Conservation (phyloP, 768 basidiomycete genomes). For the Lepiota venenata region DNA sequence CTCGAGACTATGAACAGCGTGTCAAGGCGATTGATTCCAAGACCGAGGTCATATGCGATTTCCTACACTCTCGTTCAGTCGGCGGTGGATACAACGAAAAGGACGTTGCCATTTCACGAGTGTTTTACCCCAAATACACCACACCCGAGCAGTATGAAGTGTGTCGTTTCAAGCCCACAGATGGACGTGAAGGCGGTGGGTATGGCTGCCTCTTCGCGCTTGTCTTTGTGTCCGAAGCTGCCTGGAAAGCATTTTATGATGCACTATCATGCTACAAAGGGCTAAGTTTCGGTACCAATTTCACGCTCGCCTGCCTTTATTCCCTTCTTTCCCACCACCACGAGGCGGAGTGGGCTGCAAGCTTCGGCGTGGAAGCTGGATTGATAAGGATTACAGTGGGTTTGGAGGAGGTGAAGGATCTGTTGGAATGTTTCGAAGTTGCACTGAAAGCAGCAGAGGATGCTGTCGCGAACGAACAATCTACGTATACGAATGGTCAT, state of each 20-base stretch:
- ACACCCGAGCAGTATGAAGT: slow-evolving; percentile 68
- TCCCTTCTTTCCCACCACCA: slow-evolving; percentile 87
- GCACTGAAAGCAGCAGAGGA: slow-evolving; percentile 74
- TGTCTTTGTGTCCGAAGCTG: slow-evolving; percentile 67
- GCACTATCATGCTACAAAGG: slow-evolving; percentile 82
- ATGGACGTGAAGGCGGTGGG: slow-evolving; percentile 35
- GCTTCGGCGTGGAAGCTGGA: slow-evolving; percentile 79
- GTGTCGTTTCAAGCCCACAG: slow-evolving; percentile 49
- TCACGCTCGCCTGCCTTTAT: slow-evolving; percentile 93
- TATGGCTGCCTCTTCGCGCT: slow-evolving; percentile 89
- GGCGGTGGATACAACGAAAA: slow-evolving; percentile 27
- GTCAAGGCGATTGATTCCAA: slow-evolving; percentile 77
- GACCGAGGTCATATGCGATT: slow-evolving; percentile 78
- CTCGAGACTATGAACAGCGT: slow-evolving; percentile 83
- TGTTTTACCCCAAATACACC: slow-evolving; percentile 87
- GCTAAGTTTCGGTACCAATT: slow-evolving; percentile 91
- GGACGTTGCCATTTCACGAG: slow-evolving; percentile 61
- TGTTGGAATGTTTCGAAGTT: slow-evolving; percentile 32
- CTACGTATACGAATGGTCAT: too few relatives aligned
- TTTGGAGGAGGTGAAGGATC: slow-evolving; percentile 62
- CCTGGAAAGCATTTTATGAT: slow-evolving; percentile 83
- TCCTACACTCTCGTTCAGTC: slow-evolving; percentile 59
- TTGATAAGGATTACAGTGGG: slow-evolving; percentile 92
- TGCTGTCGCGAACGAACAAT: too few relatives aligned
- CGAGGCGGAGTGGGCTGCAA: slow-evolving; percentile 90